These are phyloP conservation scores for Gossypium schwendimanii DNA, from an alignment of 441 rosid genomes.

Conservation along the genomic window DNA sequence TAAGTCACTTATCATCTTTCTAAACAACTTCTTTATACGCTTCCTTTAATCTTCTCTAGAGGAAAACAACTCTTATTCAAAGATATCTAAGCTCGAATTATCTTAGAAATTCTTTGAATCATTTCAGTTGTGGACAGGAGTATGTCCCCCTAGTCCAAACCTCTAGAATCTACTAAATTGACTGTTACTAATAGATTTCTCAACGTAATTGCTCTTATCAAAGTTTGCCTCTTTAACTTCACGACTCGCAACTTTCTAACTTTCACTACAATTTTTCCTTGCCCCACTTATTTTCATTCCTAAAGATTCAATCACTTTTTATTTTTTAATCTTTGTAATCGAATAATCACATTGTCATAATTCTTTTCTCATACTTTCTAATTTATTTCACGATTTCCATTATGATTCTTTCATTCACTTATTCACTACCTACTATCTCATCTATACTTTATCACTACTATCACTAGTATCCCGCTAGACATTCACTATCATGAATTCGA, in stretches of 20 bases:
- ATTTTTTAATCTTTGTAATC: not conserved
- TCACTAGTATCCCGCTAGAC: not conserved
- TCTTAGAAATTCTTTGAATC: not conserved
- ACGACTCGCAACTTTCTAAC: not conserved
- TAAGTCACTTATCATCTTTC: not conserved
- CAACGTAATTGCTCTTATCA: not conserved
- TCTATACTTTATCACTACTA: not conserved
- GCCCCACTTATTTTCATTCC: not conserved
- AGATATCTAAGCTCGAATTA: not conserved
- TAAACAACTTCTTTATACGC: not conserved
- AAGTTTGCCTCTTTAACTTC: not conserved
- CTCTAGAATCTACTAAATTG: no score
- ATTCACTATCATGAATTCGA: not conserved
- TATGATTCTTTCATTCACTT: not conserved
- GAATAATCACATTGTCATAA: not conserved
- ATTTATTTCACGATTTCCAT: not conserved
- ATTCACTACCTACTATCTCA: not conserved
- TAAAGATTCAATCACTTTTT: not conserved
- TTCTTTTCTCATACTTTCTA: not conserved
- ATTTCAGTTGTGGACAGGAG: not conserved
- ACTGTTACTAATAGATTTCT: not conserved
- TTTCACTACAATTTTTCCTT: not conserved
- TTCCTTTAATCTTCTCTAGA: not conserved
- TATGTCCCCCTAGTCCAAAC: not conserved
- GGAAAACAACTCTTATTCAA: not conserved